Evolutionary conservation across 176 grass and related monocot genomes (phyloP).

Genomic region (Triticum urartu): DNA sequence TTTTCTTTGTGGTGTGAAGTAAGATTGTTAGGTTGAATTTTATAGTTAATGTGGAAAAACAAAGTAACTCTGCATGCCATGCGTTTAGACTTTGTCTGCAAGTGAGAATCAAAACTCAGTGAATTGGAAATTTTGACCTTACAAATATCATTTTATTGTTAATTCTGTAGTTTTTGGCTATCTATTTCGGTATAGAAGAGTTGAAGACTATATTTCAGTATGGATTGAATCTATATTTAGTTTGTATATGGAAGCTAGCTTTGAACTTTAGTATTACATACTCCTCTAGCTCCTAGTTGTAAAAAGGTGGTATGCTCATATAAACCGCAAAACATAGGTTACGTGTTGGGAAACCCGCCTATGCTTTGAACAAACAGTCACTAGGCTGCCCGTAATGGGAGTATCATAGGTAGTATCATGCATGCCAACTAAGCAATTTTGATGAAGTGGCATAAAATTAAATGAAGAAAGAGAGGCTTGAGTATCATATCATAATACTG

Average conservation of each 20-base stretch:
- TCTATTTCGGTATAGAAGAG: not conserved
- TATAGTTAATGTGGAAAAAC: not conserved
- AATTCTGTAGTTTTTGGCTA: not conserved
- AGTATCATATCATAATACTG: too few relatives aligned
- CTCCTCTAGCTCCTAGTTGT: not conserved
- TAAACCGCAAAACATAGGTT: not conserved
- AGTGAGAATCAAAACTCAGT: not conserved
- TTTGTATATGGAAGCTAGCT: not conserved
- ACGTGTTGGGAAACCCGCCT: not conserved
- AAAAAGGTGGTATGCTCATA: not conserved
- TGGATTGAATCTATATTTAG: not conserved
- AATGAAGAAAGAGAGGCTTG: too few relatives aligned
- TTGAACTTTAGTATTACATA: not conserved
- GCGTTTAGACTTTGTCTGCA: too few relatives aligned
- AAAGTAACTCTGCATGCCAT: not conserved
- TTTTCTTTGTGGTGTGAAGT: conserved; percentile 5
- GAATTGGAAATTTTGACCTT: not conserved
- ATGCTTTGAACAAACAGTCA: not conserved
- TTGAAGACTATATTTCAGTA: not conserved
- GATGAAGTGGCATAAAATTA: too few relatives aligned
- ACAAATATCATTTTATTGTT: not conserved
- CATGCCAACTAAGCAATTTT: too few relatives aligned
- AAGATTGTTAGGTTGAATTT: not conserved
- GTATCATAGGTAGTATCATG: too few relatives aligned
- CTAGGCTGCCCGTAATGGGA: not conserved